Base-by-base conservation (phyloP, 495 filamentous ascomycete species). In the Podospora pseudopauciseta region DNA sequence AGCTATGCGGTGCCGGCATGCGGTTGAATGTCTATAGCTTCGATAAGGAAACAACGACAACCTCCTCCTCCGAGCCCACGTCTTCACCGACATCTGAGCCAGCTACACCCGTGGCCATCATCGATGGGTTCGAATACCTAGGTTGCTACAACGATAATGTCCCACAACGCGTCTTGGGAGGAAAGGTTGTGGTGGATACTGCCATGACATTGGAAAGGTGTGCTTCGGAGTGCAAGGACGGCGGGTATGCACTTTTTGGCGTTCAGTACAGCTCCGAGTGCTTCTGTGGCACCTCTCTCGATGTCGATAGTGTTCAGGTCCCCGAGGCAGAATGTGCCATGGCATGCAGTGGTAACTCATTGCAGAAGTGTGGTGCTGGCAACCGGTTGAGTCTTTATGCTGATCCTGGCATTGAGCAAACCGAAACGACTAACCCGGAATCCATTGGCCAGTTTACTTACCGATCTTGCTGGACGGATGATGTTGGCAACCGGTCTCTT, bases 191-290 rank as follows among this genome's bases (percentile, higher is more conserved):
- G 5, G 78, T 80, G 65, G 73, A 82, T 62, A 68, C 77, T 59
- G 73, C 72, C 62, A 86, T 89, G 85, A 90, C 87, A 7, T 76
- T 87, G 34, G 81, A 82, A 68, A 81, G 78, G 67, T 91, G 89
- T 73, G 76, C 88, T 26, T 73, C 80, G 59, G 83, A 81, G 62
- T 89, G 87, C 78, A 78, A 77, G 30, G 68, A 73, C 54, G 77
- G 72, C 34, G 83, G 84, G 69, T 88, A 82, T 73, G 80, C 64
- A 68, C 87, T 84, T 71, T 85, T 81, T 69, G 90, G 88, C 64
- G 75, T 89, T 6, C 86, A 92, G 74, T 92, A 90, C 67, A 85
- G 83, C 61, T 82, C 85, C 23, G 87, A 92, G 75, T 90, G 89
- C 70, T 91, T 85, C 76, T 91, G 89, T 71, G 87, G 86, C 23